Evolutionary conservation across 2,329 filamentous ascomycete genomes (phyloP), one percentile per base, ranked within the genome.

Genomic region (Mycosphaerella sp.): DNA sequence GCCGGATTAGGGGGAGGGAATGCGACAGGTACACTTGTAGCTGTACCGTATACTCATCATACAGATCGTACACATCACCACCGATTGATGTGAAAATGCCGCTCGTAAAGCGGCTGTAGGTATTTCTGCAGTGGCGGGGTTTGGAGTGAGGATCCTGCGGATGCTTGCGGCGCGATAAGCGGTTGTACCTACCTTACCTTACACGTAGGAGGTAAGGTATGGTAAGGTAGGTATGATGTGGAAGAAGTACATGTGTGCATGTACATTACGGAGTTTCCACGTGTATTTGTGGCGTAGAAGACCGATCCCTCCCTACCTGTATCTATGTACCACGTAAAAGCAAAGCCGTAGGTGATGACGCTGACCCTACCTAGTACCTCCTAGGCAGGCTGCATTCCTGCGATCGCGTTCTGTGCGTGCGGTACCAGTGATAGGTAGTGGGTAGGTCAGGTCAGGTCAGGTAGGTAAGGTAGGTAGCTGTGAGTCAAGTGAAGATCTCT

Each of bases 121-220:
- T 17, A 48, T 48, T 47, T 41, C 29, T 49, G 47, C 26, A 48
- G 39, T 52, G 43, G 45, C 31, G 42, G 52, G 32, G 48, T 44
- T 21, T 21, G 43, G 26, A 49, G 23, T 34, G 29, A 26, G 26
- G 12, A 23, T 21, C 6, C 11, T 21, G 21, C 10, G 38, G 53
- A 44, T 26, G 26, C 45, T 48, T 29, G 43, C 53, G 53, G 53
- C 45, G 40, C 36, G 40, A 48, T 38, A 48, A 38, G 21, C 38
- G 51, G 21, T 17, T 17, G 14, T 21, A 21, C 21, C 21, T 21
- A 17, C 14, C 14, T 17, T 17, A 17, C 14, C 14, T 17, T 17
- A 21, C 21, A 21, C 21, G 21, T 21, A 21, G 21, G 21, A 21
- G 21, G 42, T 32, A n/a, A 44, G 46, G 14, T 17, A 17, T 17